These are phyloP conservation scores for Colletotrichum sp. DNA, from an alignment of 2,329 filamentous ascomycete genomes.

Conservation along the genomic window DNA sequence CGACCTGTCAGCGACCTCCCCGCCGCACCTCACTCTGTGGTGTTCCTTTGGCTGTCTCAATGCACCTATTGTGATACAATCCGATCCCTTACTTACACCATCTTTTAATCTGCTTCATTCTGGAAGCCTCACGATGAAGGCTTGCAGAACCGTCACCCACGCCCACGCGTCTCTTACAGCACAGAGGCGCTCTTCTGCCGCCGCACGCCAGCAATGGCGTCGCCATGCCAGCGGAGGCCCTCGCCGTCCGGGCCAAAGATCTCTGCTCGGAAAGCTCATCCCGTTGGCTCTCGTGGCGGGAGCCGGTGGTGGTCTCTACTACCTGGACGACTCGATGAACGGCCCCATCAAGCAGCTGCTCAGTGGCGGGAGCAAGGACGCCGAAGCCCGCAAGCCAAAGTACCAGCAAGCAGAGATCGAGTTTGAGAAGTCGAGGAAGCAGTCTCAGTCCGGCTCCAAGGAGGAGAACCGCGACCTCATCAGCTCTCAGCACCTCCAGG, in stretches of 20 bases:
- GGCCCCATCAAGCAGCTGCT: slow-evolving; percentile 12
- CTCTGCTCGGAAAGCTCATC: not conserved
- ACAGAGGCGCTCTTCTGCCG: slow-evolving; percentile 5
- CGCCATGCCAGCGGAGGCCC: slow-evolving; percentile 8
- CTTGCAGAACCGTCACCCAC: slow-evolving; percentile 6
- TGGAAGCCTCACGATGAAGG: slow-evolving; percentile 5
- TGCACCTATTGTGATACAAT: not conserved
- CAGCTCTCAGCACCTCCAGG: slow-evolving; percentile 86
- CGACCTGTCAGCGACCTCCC: slow-evolving; percentile 17
- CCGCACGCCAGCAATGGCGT: slow-evolving; percentile 1
- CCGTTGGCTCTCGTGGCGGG: slow-evolving; percentile 23
- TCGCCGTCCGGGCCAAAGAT: not conserved
- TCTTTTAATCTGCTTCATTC: not conserved
- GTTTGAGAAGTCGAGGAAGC: slow-evolving; percentile 69
- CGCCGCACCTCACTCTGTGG: not conserved
- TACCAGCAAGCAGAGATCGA: slow-evolving; percentile 57
- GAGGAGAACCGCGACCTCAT: slow-evolving; percentile 78
- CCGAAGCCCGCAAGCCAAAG: slow-evolving; percentile 8
- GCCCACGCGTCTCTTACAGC: slow-evolving; percentile 15
- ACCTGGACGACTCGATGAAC: slow-evolving; percentile 28
- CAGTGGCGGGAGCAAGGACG: not conserved
- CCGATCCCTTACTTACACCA: not conserved
- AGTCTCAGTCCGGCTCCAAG: slow-evolving; percentile 59
- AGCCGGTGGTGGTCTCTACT: slow-evolving; percentile 41
- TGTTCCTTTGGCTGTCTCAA: not conserved